Percentiles rank a stretch among this genome's conserved stretches.
phyloP scores from a whole-genome alignment of 805 yeast species.

The Myxozyma nipponensis region DNA sequence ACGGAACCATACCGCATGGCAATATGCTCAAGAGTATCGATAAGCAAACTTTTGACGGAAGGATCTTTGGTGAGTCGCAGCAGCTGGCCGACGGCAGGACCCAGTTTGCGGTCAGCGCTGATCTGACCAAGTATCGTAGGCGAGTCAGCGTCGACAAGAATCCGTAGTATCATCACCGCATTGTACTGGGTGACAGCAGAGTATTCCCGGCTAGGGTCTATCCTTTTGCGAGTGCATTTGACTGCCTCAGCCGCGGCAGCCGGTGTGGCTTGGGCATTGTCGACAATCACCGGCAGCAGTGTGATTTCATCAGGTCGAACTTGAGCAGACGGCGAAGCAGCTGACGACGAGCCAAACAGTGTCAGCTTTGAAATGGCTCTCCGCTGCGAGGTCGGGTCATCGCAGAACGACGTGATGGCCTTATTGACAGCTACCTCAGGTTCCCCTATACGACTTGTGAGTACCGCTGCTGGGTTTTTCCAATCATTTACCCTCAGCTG shows the following conservation, averaged over 20 bases:
- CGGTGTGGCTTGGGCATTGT: slow-evolving; percentile 22
- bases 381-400: background rate
- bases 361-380: background rate
- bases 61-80: slow-evolving; percentile 9
- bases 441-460: background rate
- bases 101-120: slow-evolving; percentile 13
- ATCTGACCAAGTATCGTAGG: slow-evolving; percentile 6
- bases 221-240: slow-evolving; percentile 15
- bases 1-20: background rate
- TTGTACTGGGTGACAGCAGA: slow-evolving; percentile 13
- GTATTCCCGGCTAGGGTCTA: slow-evolving; percentile 12
- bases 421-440: slow-evolving; percentile 3
- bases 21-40: slow-evolving; percentile 4
- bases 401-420: slow-evolving; percentile 23
- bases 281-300: slow-evolving; percentile 24
- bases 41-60: slow-evolving; percentile 7
- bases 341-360: background rate
- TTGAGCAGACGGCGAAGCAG: background rate
- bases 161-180: slow-evolving; percentile 17
- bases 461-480: too few relatives aligned
- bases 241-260: slow-evolving; percentile 22
- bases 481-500: too few relatives aligned
- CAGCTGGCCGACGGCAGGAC: slow-evolving; percentile 3
- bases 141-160: slow-evolving; percentile 19
- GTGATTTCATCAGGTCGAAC: slow-evolving; percentile 11